phyloP scores from a whole-genome alignment of 352 stramenopile species.

The Pythium folliculosum region DNA sequence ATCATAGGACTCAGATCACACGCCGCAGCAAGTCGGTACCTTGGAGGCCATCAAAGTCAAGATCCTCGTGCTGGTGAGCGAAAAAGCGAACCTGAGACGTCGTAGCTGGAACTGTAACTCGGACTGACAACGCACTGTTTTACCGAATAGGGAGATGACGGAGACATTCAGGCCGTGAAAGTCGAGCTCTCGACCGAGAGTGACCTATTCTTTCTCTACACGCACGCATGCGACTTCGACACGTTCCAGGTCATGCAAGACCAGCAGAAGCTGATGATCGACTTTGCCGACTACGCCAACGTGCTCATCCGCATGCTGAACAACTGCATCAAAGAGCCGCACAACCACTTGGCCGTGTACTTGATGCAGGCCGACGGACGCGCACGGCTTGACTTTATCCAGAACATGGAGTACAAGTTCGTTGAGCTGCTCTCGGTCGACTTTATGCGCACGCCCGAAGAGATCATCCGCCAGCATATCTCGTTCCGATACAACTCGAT shows the following conservation, averaged over 20 bases:
- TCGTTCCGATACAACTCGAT: slow-evolving; percentile 94
- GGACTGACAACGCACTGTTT: neutral
- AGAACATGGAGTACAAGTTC: slow-evolving; percentile 98
- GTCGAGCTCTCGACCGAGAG: slow-evolving; percentile 92
- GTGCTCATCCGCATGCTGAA: slow-evolving; percentile 95
- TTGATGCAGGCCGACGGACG: slow-evolving; percentile 92
- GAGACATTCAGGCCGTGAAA: slow-evolving; percentile 81
- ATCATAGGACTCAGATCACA: slow-evolving; percentile 72
- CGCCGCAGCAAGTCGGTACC: slow-evolving; percentile 89
- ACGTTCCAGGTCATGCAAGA: slow-evolving; percentile 92
- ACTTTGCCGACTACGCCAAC: slow-evolving; percentile 94
- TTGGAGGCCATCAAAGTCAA: slow-evolving; percentile 95
- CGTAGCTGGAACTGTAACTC: neutral
- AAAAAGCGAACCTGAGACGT: neutral
- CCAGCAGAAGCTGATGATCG: slow-evolving; percentile 95
- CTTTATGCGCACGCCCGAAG: slow-evolving; percentile 89
- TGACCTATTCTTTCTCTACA: slow-evolving; percentile 95
- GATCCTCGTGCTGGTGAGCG: slow-evolving; percentile 84
- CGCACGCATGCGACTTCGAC: slow-evolving; percentile 85
- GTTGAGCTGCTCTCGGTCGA: slow-evolving; percentile 93
- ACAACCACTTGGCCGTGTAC: slow-evolving; percentile 93
- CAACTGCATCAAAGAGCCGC: slow-evolving; percentile 94
- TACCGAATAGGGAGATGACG: slow-evolving; percentile 70
- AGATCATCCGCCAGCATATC: slow-evolving; percentile 92
- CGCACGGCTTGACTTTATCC: slow-evolving; percentile 93